A percentile compares a stretch with the other conserved stretches of the same genome.
Conservation (phyloP, 2,329 filamentous ascomycete genomes). For the Sporothrix dimorphospora region DNA sequence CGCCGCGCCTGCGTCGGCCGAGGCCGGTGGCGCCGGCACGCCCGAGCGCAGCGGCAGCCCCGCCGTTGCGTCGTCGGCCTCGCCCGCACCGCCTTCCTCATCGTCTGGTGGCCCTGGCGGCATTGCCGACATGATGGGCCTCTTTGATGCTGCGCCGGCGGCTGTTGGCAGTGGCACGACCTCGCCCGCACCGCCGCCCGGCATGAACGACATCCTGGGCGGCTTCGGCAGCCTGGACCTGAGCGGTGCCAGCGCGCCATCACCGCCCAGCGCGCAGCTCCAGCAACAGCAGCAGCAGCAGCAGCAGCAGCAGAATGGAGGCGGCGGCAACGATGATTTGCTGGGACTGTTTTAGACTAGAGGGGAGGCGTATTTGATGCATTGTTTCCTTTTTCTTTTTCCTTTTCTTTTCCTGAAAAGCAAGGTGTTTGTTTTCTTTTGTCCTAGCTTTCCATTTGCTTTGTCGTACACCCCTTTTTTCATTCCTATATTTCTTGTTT, state of each 20-base stretch:
- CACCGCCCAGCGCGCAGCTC: conserved; percentile 65
- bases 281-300: conserved; percentile 46
- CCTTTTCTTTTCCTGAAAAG: conserved; percentile 13
- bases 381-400: neutral
- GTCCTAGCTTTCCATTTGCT: conserved; percentile 1
- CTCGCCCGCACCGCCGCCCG: conserved; percentile 43
- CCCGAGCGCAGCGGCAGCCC: conserved; percentile 72
- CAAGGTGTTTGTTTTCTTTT: conserved; percentile 13
- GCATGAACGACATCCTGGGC: conserved; percentile 86
- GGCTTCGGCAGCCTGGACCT: conserved; percentile 84
- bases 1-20: conserved; percentile 83
- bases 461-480: neutral
- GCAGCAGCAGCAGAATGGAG: conserved; percentile 38
- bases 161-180: conserved; percentile 45
- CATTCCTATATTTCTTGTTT: neutral
- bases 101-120: conserved; percentile 46
- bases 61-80: conserved; percentile 37
- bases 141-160: conserved; percentile 67
- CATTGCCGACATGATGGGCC: conserved; percentile 68
- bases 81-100: conserved; percentile 45
- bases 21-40: conserved; percentile 60
- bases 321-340: conserved; percentile 61
- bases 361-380: conserved; percentile 20
- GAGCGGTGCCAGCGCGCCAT: conserved; percentile 61
- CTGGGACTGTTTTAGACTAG: conserved; percentile 55